Evolutionary conservation across 768 basidiomycete species (phyloP), one percentile per base, ranked within the genome.

Genomic region (Mycena rosella): DNA sequence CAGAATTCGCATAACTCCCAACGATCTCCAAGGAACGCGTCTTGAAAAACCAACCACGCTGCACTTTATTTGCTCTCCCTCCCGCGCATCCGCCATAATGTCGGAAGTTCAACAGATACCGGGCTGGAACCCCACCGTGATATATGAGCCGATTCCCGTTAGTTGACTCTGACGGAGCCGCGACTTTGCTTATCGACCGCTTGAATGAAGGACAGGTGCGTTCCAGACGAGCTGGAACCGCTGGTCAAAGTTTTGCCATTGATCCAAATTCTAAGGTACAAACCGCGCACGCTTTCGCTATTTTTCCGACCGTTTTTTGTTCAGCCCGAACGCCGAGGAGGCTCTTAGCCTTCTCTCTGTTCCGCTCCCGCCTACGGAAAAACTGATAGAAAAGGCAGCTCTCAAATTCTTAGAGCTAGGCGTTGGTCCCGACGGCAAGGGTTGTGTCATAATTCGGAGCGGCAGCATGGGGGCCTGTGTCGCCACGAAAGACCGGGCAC

Each of bases 91-190:
- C 17, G 80, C 81, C 6, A 91, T 96, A 63, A 81, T 93, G 68
- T 83, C 86, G 38, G 91, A 96, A 76, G 84, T 92, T 15, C 74
- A 81, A 5, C 75, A 82, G 55, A 77, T 87, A 14, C 74, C 81
- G 4, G 83, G 74, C 13, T 95, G 95, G 93, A 73, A 79, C 10
- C 92, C 95, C 6, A 80, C 81, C 49, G 84, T 87, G 2, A 88
- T 96, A 47, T 97, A 91, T 71, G 95, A 96, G 78, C 96, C 96
- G 2, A 92, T 96, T 69, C 95, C 94, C 63, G 94, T 95, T 54
- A 63, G 88, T 83, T 17, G 24, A 56, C 49, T 40, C 14, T 24
- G 1, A 18, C 20, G 26, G 47, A 36, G 22, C 5, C 17, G 20
- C 34, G 42, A 30, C n/a, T 47, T 44, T 30, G 20, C 34, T 60